A percentile compares a stretch with the other conserved stretches of the same genome.
phyloP scores from a whole-genome alignment of 768 basidiomycete genomes.

The Podaxis carcinomalis region DNA sequence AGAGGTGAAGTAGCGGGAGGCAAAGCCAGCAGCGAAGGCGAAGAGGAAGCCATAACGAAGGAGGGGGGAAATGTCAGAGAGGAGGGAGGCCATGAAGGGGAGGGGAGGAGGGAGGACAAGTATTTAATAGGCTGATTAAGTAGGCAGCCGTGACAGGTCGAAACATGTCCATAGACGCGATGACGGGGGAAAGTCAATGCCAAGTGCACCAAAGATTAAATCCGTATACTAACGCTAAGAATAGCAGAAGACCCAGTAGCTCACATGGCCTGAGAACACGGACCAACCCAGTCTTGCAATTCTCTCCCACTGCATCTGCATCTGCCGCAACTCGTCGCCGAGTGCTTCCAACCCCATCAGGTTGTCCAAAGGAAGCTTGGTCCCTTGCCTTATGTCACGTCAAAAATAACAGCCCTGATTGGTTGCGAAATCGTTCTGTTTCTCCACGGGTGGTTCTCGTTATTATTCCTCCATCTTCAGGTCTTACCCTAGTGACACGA shows the following conservation, averaged over 20 bases:
- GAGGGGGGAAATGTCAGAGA: conserved; percentile 16
- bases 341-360: conserved; percentile 14
- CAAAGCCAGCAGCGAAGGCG: conserved; percentile 17
- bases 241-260: not conserved
- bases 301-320: no score
- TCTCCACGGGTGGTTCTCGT: not conserved
- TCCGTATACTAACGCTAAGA: not conserved
- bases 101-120: conserved; percentile 9
- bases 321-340: not conserved
- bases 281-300: not conserved
- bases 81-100: conserved; percentile 13
- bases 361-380: conserved; percentile 17
- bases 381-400: conserved; percentile 31
- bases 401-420: conserved; percentile 23
- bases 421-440: conserved; percentile 8
- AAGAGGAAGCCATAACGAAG: conserved; percentile 18
- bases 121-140: not conserved
- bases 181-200: conserved; percentile 14
- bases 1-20: conserved; percentile 20
- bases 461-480: not conserved
- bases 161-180: conserved; percentile 17
- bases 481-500: not conserved
- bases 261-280: conserved; percentile 3
- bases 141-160: conserved; percentile 25
- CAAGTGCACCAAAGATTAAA: conserved; percentile 10